Evolutionary conservation across 2,329 filamentous ascomycete species (phyloP), one percentile per base, ranked within the genome.

Genomic region (Diaporthe vexans): DNA sequence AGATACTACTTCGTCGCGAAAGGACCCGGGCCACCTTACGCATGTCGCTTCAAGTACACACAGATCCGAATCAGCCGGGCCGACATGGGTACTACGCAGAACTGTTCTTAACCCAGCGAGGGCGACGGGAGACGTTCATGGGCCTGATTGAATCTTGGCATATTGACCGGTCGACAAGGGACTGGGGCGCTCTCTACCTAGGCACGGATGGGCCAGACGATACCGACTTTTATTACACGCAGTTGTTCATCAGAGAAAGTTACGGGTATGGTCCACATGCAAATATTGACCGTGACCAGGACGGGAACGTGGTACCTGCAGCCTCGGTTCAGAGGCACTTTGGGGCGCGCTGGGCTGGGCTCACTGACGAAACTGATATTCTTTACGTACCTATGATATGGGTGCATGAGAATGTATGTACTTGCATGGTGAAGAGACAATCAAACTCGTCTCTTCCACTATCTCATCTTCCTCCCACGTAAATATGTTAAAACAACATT

Each of bases 1-100:
- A 51, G 29, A 51, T 65, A 48, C 40, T 33, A 3, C 59, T 65
- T 2, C 19, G 17, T 4, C 59, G 40, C 4, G 19, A n/a, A 13
- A 35, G 15, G 11, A 51, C 59, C 3, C 48, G 59, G 43, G 59
- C 59, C 26, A 65, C 59, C 29, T 19, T 65, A 24, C 26, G 59
- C 11, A 65, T 65, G 26, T 65, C 59, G 19, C 43, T 65, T 13
- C 59, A 65, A 15, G 40, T 51, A 3, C 43, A 65, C 11, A n/a
- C 26, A n/a, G 40, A 65, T 33, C 26, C 37, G 7, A 6, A n/a
- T 7, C 19, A 19, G 43, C 17, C 15, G 2, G 40, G 40, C 17
- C 26, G 24, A 21, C 26, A 1, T 8, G 59, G 59, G 10, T 65
- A 65, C 24, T 65, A 65, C 17, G 59, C 17, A 2, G 43, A 65